A percentile compares a stretch with the other conserved stretches of the same genome.
Conservation (phyloP, 257 asterid genomes). For the Solanum pinnatisectum region DNA sequence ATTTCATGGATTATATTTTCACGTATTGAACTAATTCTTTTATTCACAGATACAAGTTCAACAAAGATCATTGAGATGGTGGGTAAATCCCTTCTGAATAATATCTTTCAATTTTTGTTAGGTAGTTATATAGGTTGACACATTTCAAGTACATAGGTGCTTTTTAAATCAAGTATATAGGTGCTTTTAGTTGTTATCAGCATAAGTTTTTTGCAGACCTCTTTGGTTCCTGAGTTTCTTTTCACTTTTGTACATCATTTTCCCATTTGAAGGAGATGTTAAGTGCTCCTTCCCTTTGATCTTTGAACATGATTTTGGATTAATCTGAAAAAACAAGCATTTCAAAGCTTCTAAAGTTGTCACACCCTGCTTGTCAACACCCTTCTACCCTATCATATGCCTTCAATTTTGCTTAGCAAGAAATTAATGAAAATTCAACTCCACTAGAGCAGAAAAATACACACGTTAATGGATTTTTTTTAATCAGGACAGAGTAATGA, state of each 20-base stretch:
- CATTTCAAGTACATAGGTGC: background rate
- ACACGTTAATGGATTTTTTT: background rate
- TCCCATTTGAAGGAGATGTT: background rate
- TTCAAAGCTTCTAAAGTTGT: background rate
- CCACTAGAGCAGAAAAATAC: background rate
- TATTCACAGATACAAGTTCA: background rate
- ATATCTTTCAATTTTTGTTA: background rate
- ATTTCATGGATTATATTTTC: background rate
- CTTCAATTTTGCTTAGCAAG: background rate
- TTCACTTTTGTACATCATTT: background rate
- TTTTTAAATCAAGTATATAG: background rate
- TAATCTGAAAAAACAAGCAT: background rate
- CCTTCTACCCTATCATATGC: background rate
- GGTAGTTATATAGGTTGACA: background rate
- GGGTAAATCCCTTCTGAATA: background rate
- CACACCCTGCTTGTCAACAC: background rate
- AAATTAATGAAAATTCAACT: background rate
- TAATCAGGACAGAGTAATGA: background rate
- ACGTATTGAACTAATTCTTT: background rate
- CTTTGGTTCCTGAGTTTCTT: background rate
- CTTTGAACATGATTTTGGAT: background rate
- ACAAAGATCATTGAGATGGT: background rate
- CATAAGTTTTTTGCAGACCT: background rate
- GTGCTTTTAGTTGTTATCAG: background rate
- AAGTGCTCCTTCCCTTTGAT: background rate